Percentiles rank a stretch among this genome's conserved stretches.
Evolutionary conservation across 1,139 yeast genomes (phyloP).

Genomic region (Candida tropicalis): DNA sequence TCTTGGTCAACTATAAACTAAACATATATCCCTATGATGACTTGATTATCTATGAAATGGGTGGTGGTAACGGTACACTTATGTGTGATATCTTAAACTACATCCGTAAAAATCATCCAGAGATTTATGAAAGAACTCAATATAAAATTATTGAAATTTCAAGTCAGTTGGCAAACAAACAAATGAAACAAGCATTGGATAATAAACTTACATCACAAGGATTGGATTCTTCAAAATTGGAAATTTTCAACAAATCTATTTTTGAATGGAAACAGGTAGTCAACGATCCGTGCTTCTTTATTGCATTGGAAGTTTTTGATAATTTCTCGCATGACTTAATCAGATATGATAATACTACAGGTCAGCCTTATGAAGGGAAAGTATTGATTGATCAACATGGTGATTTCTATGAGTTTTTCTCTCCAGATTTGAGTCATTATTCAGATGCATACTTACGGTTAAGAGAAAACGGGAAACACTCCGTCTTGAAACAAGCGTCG

Average conservation of each 20-base stretch:
- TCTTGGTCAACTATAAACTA: conserved; percentile 66
- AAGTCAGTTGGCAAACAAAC: conserved; percentile 66
- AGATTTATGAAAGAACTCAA: conserved; percentile 65
- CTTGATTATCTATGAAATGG: conserved; percentile 79
- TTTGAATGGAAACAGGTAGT: conserved; percentile 72
- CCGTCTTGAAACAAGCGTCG: conserved; percentile 31
- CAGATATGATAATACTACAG: conserved; percentile 69
- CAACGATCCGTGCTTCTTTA: conserved; percentile 72
- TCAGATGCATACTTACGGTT: conserved; percentile 56
- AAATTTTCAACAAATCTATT: conserved; percentile 71
- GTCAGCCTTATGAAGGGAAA: conserved; percentile 75
- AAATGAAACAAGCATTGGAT: conserved; percentile 42
- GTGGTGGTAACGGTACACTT: conserved; percentile 88
- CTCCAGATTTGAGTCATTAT: conserved; percentile 68
- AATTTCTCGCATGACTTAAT: conserved; percentile 83
- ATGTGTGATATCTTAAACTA: conserved; percentile 79
- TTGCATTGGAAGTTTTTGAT: conserved; percentile 85
- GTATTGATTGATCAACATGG: conserved; percentile 75
- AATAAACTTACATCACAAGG: conserved; percentile 39
- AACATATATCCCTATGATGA: conserved; percentile 63
- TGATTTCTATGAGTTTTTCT: conserved; percentile 74
- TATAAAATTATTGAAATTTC: conserved; percentile 82
- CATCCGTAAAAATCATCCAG: conserved; percentile 65
- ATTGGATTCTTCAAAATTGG: conserved; percentile 53
- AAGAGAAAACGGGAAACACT: conserved; percentile 49